Evolutionary conservation across 176 grass and related monocot species (phyloP).

Genomic region (Oryza nivara): DNA sequence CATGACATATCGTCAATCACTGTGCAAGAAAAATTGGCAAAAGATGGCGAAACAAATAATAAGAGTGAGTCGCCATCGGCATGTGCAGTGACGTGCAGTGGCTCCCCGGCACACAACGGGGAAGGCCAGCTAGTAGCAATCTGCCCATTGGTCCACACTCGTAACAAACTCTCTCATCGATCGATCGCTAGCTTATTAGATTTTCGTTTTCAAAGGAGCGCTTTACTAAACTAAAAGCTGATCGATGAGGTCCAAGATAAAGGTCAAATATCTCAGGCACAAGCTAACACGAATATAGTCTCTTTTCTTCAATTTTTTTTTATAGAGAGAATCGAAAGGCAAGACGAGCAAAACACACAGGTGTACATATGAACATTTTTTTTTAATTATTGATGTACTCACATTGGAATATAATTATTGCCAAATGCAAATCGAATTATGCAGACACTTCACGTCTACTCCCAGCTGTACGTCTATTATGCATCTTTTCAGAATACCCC

Average conservation of each 20-base stretch:
- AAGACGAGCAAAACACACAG: not conserved
- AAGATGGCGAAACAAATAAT: not conserved
- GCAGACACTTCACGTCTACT: not conserved
- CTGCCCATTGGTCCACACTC: not conserved
- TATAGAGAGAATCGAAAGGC: not conserved
- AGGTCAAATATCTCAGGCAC: not conserved
- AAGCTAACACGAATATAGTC: not conserved
- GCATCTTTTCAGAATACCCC: not conserved
- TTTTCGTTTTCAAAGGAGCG: not conserved
- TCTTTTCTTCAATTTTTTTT: not conserved
- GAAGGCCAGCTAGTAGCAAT: not conserved
- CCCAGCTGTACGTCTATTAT: not conserved
- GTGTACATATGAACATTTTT: not conserved
- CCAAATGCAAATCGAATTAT: not conserved
- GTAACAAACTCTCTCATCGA: not conserved
- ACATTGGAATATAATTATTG: not conserved
- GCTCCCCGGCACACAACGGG: not conserved
- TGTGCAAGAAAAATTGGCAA: not conserved
- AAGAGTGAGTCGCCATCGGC: not conserved
- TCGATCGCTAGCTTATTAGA: not conserved
- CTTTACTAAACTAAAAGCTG: not conserved
- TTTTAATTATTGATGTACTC: not conserved
- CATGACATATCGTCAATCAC: not conserved
- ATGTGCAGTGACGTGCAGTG: constrained; percentile 36
- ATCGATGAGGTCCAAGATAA: constrained; percentile 26